Evolutionary conservation across 1,139 yeast genomes (phyloP), one percentile per base, ranked within the genome.

Genomic region (Kodamaea sp.): DNA sequence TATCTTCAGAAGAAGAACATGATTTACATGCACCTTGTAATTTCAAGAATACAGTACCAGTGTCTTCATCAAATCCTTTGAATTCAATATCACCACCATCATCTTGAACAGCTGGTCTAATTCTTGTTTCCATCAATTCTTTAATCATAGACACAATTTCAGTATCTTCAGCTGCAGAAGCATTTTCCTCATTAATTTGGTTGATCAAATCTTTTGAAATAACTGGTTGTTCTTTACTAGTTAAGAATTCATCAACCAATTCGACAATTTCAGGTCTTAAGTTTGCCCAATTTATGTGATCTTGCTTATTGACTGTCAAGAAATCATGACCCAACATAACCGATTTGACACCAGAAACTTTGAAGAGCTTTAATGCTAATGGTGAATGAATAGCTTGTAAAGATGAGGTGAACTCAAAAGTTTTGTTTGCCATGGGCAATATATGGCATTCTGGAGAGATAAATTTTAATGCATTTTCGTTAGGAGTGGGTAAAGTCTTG

Each of bases 391-490:
- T 73, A 7, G 92, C 80, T 55, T 81, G 81, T 43, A 84, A 63
- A 6, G 96, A 79, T 40, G 81, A 74, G 24, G 88, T 68, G 58
- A 82, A 82, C 65, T 87, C 79, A 44, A 75, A 76, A 3, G 81
- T 71, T 49, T 74, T 74, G 38, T 73, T 69, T 36, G 77, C 80
- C 6, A 85, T 73, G 1, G 98, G 97, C 20, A 87, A 64, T 44
- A 78, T 73, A 9, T 56, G 52, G 38, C 57, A 58, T 38, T 74
- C 77, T 15, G 65, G 66, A 2, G 80, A 67, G 9, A 75, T 61
- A 52, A 89, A 92, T 64, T 92, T 92, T 44, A 92, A 67, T 0
- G 98, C 97, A 60, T 92, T 86, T 31, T 81, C 90, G 54, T 92
- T 92, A 4, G 98, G 98, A 0, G 98, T 92, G 3, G 85, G 62